These are phyloP conservation scores for Ceratocystis huliohia DNA, from an alignment of 2,329 filamentous ascomycete species.

Conservation along the genomic window DNA sequence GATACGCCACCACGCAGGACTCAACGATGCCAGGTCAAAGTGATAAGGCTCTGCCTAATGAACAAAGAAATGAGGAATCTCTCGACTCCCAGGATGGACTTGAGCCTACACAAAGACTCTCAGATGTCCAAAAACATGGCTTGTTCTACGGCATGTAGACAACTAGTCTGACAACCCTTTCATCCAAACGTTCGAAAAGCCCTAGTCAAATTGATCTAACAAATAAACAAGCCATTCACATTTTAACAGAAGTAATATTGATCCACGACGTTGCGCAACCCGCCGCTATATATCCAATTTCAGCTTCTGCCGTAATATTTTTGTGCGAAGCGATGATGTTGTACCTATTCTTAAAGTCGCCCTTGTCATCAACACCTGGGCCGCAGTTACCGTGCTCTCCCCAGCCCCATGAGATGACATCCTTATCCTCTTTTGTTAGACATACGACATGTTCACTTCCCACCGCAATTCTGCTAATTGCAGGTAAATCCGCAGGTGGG, in stretches of 20 bases:
- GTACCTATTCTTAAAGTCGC: constrained; percentile 56
- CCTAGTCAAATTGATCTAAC: not conserved
- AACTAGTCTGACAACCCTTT: no score
- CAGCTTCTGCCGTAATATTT: constrained; percentile 38
- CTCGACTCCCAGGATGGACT: constrained; percentile 27
- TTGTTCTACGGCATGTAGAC: constrained; percentile 28
- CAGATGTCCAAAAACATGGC: constrained; percentile 45
- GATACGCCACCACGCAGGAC: not conserved
- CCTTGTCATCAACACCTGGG: constrained; percentile 42
- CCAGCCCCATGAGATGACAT: constrained; percentile 85
- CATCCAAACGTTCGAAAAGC: not conserved
- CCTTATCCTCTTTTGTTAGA: constrained; percentile 44
- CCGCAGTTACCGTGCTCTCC: constrained; percentile 97
- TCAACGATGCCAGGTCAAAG: not conserved
- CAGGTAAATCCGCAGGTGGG: constrained; percentile 48
- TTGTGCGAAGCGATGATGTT: constrained; percentile 51
- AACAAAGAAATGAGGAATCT: not conserved
- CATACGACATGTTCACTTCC: constrained; percentile 87
- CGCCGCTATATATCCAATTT: constrained; percentile 55
- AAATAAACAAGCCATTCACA: not conserved
- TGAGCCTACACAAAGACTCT: constrained; percentile 62
- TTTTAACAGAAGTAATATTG: constrained; percentile 30
- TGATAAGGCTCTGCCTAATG: not conserved
- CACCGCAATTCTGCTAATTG: constrained; percentile 52
- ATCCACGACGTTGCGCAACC: constrained; percentile 88